Evolutionary conservation across 2,329 filamentous ascomycete genomes (phyloP).

Genomic region (Aspergillus niger): DNA sequence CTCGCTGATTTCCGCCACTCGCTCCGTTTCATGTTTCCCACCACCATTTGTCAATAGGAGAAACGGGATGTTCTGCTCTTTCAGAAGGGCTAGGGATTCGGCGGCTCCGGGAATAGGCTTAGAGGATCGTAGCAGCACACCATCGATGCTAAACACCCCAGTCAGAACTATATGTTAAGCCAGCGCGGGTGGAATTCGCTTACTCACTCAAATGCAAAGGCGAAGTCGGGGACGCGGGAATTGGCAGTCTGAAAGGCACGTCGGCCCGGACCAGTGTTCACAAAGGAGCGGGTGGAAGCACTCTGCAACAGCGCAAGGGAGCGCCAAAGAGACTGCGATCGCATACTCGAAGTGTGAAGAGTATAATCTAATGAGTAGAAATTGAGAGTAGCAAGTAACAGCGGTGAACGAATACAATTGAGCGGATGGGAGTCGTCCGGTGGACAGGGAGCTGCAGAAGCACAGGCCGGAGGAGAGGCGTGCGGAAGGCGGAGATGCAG

Average conservation of each 20-base stretch:
- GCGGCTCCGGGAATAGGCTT: constrained; percentile 77
- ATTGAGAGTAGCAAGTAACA: background rate
- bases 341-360: constrained; percentile 25
- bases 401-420: background rate
- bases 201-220: constrained; percentile 50
- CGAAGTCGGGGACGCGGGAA: constrained; percentile 42
- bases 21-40: constrained; percentile 75
- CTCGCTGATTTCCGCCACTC: constrained; percentile 68
- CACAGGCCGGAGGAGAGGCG: background rate
- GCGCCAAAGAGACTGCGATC: constrained; percentile 26
- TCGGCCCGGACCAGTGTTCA: constrained; percentile 18
- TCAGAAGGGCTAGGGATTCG: constrained; percentile 71
- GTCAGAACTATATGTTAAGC: constrained; percentile 7
- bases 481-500: background rate
- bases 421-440: background rate
- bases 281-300: constrained; percentile 22
- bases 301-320: constrained; percentile 32
- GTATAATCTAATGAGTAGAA: background rate
- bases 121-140: constrained; percentile 84
- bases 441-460: background rate
- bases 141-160: constrained; percentile 69
- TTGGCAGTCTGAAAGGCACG: constrained; percentile 34
- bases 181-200: background rate
- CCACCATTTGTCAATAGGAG: constrained; percentile 96
- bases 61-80: constrained; percentile 77